These are phyloP conservation scores for Kluyveromyces marxianus DNA, from an alignment of 1,139 yeast species.

Conservation along the genomic window DNA sequence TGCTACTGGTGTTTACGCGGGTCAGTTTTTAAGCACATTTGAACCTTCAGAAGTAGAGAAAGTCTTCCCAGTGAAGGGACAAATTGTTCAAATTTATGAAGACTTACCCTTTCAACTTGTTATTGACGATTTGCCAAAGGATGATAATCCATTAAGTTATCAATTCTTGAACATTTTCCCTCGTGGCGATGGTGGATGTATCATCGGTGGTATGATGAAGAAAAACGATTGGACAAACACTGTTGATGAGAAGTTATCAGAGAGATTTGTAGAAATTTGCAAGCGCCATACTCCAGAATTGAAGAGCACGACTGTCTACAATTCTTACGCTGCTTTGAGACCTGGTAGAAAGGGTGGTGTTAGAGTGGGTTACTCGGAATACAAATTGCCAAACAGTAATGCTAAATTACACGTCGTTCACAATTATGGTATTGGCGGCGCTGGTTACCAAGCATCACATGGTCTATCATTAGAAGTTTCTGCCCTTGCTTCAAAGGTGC, in stretches of 20 bases:
- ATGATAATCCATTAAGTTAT: constrained; percentile 19
- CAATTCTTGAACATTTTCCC: constrained; percentile 29
- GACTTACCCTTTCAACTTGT: constrained; percentile 19
- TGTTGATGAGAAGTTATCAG: constrained; percentile 40
- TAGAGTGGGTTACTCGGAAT: constrained; percentile 35
- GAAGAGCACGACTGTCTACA: constrained; percentile 34
- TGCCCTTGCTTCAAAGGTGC: constrained; percentile 13
- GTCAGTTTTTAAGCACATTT: constrained; percentile 29
- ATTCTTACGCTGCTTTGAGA: constrained; percentile 58
- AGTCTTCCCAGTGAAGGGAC: constrained; percentile 55
- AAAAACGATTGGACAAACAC: constrained; percentile 25
- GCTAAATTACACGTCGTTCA: constrained; percentile 38
- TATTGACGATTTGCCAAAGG: constrained; percentile 19
- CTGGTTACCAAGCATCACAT: constrained; percentile 62
- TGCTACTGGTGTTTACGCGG: constrained; percentile 33
- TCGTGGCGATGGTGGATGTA: constrained; percentile 50
- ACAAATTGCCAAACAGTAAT: constrained; percentile 23
- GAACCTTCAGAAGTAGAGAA: constrained; percentile 45
- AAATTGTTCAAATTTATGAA: constrained; percentile 38
- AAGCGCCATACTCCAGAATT: constrained; percentile 47
- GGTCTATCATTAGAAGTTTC: constrained; percentile 50
- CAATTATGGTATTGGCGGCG: constrained; percentile 68
- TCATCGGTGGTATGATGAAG: constrained; percentile 60
- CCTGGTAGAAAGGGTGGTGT: constrained; percentile 61
- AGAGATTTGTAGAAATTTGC: constrained; percentile 41